Evolutionary conservation across 768 basidiomycete genomes (phyloP), one percentile per base, ranked within the genome.

Genomic region (Termitomyces sp.): DNA sequence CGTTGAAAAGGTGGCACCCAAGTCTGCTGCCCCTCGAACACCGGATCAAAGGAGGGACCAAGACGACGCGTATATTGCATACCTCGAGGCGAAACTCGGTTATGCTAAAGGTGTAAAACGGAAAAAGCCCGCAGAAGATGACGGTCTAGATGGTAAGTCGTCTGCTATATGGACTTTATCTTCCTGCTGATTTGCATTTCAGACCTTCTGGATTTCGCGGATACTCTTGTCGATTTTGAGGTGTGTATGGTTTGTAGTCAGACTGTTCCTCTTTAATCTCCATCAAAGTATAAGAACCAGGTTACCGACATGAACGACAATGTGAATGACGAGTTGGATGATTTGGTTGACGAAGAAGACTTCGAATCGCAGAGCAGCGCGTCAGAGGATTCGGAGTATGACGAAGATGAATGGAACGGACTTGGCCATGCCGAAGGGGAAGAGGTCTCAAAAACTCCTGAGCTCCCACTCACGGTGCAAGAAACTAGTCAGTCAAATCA

Each of bases 31-130:
- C 15, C 26, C 51, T 28, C 60, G 40, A 17, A 51, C 28, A 61
- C 59, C 44, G 19, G 33, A 57, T 43, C 73, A 67, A 33, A 71
- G 73, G 55, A 81, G 91, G 58, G 70, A 76, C 31, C 79, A 87
- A 35, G 95, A 98, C 63, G 94, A 95, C 64, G 78, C 80, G 0
- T 92, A 95, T 66, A 97, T 98, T 44, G 79, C 84, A 0, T 86
- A 89, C 71, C 73, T 97, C 11, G 95, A 98, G 68, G 75, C 79
- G 0, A 87, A 86, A 68, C 78, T 97, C 17, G 85, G 89, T 3
- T 75, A 85, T 63, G 50, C 68, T 37, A 73, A 78, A 56, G 66
- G 72, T 45, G 69, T 75, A 55, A 72, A 74, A 52, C 77, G 78
- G 60, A 78, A 68, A 17, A 75, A 71, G 26, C 73, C 70, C 0